Conservation (phyloP, 169 alveolate genomes). For the Amoebophrya sp. region DNA sequence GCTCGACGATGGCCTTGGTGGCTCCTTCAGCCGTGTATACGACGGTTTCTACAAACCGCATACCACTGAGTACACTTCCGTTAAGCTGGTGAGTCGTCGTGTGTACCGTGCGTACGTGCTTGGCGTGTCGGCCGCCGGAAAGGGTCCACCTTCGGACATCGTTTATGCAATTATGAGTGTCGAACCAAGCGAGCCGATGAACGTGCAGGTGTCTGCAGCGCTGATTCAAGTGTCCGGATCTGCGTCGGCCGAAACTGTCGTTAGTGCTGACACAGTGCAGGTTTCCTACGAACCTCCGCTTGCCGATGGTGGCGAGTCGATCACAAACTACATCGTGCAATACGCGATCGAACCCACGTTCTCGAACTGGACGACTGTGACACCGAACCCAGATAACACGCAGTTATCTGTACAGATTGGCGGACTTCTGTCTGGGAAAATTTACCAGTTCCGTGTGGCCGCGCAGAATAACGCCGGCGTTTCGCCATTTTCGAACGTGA, state of each 20-base stretch:
- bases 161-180: slow-evolving; percentile 42
- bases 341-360: slow-evolving; percentile 41
- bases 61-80: slow-evolving; percentile 41
- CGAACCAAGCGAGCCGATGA: slow-evolving; percentile 43
- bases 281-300: slow-evolving; percentile 40
- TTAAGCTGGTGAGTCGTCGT: slow-evolving; percentile 41
- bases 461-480: slow-evolving; percentile 43
- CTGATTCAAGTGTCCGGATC: slow-evolving; percentile 16
- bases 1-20: slow-evolving; percentile 50
- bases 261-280: slow-evolving; percentile 34
- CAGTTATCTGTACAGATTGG: slow-evolving; percentile 19
- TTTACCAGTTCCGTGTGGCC: slow-evolving; percentile 40
- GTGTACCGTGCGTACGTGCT: slow-evolving; percentile 45
- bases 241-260: slow-evolving; percentile 29
- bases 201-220: slow-evolving; percentile 7
- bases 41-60: slow-evolving; percentile 49
- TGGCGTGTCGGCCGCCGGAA: slow-evolving; percentile 38
- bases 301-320: slow-evolving; percentile 48
- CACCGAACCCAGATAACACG: slow-evolving; percentile 46
- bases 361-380: slow-evolving; percentile 24
- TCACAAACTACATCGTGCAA: slow-evolving; percentile 43
- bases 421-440: neutral
- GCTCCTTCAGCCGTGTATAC: slow-evolving; percentile 39
- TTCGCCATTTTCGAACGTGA: slow-evolving; percentile 40
- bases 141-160: slow-evolving; percentile 39